Conservation (phyloP, 352 stramenopile species). For the Phytophthora palmivora region DNA sequence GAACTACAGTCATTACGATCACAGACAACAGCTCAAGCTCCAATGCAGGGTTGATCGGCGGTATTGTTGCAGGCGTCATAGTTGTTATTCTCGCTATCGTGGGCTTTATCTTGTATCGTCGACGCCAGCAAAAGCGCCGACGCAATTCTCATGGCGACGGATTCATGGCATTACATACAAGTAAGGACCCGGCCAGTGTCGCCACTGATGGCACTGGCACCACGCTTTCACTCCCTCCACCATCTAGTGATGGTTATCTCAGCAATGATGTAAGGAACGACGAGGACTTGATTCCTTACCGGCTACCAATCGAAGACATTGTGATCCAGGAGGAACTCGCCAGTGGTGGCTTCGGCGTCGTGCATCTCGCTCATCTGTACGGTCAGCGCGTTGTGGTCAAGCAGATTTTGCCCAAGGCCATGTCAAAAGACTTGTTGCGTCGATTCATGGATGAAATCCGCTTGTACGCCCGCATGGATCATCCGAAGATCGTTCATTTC, state of each 20-base stretch:
- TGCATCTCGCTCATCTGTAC: constrained; percentile 53
- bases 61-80: constrained; percentile 25
- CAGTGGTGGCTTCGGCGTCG: constrained; percentile 60
- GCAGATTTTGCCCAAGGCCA: constrained; percentile 44
- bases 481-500: constrained; percentile 52
- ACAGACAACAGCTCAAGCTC: constrained; percentile 20
- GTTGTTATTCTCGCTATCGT: constrained; percentile 29
- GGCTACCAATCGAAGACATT: constrained; percentile 57
- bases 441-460: constrained; percentile 56
- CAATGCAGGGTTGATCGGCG: constrained; percentile 29
- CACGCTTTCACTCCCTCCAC: constrained; percentile 24
- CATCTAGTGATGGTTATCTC: constrained; percentile 42
- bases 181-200: constrained; percentile 12
- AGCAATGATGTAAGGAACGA: constrained; percentile 74
- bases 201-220: constrained; percentile 15
- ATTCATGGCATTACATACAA: constrained; percentile 11
- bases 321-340: constrained; percentile 46
- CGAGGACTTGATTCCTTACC: constrained; percentile 58
- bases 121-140: constrained; percentile 12
- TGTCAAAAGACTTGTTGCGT: constrained; percentile 45
- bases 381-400: constrained; percentile 50
- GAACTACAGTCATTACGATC: constrained; percentile 12
- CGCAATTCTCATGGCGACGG: not conserved
- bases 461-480: constrained; percentile 41
- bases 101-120: constrained; percentile 38